Percentiles rank a stretch among this genome's conserved stretches.
phyloP scores from a whole-genome alignment of 768 basidiomycete species.

The Phylloporus arenicola region DNA sequence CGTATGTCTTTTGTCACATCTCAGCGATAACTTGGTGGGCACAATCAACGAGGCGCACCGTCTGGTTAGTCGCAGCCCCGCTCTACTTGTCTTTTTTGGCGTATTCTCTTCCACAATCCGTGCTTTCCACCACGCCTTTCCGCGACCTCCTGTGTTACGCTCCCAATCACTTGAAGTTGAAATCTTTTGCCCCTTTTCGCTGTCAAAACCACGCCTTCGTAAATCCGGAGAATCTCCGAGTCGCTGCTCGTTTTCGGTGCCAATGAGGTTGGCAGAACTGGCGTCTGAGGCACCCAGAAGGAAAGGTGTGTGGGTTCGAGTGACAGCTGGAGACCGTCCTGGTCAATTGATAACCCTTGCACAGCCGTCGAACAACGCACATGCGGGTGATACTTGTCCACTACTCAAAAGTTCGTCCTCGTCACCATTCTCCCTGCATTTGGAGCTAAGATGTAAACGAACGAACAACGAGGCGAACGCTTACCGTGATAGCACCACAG shows the following conservation, averaged over 20 bases:
- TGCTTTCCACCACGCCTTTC: slow-evolving; percentile 18
- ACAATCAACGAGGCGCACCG: slow-evolving; percentile 9
- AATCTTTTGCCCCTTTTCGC: slow-evolving; percentile 30
- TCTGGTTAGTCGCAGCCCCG: slow-evolving; percentile 24
- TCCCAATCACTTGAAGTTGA: slow-evolving; percentile 46
- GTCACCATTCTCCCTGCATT: slow-evolving; percentile 34
- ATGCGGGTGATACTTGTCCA: slow-evolving; percentile 68
- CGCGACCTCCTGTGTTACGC: slow-evolving; percentile 12
- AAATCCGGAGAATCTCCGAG: slow-evolving; percentile 1
- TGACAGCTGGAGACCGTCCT: slow-evolving; percentile 14
- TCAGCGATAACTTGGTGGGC: not conserved
- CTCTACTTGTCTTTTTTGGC: slow-evolving; percentile 6
- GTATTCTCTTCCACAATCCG: slow-evolving; percentile 11
- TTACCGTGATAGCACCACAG: slow-evolving; percentile 39
- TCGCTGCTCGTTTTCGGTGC: slow-evolving; percentile 15
- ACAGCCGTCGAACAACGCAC: slow-evolving; percentile 35
- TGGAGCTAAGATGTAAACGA: not conserved
- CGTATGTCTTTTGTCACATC: slow-evolving; percentile 48
- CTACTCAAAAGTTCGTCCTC: slow-evolving; percentile 72
- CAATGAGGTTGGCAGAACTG: slow-evolving; percentile 23
- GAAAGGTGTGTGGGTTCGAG: slow-evolving; percentile 19
- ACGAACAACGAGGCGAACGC: slow-evolving; percentile 1
- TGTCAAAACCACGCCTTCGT: slow-evolving; percentile 1
- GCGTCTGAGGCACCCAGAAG: slow-evolving; percentile 27
- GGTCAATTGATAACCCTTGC: slow-evolving; percentile 6